A percentile compares a stretch with the other conserved stretches of the same genome.
These are phyloP conservation scores for Catunica adiposa DNA, from an alignment of 2,329 filamentous ascomycete species.

Conservation along the genomic window DNA sequence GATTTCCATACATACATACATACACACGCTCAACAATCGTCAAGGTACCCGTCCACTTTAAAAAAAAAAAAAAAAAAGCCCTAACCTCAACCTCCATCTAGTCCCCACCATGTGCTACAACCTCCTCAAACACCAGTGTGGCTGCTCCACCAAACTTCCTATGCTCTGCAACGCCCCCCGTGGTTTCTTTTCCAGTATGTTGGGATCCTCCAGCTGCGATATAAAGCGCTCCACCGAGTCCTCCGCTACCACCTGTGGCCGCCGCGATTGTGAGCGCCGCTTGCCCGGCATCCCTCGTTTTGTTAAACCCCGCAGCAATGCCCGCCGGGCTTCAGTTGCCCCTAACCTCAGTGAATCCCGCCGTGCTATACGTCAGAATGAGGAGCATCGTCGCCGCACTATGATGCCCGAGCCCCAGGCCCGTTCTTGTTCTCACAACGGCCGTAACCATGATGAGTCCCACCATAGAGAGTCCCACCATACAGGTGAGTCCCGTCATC, in stretches of 20 bases:
- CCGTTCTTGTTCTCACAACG: neutral
- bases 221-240: neutral
- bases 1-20: no score
- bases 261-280: constrained; percentile 3
- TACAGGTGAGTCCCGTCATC: neutral
- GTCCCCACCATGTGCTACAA: constrained; percentile 3
- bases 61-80: no score
- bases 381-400: neutral
- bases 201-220: neutral
- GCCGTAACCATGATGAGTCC: neutral
- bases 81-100: neutral
- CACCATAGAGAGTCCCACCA: neutral
- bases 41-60: no score
- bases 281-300: constrained; percentile 5
- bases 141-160: constrained; percentile 1
- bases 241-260: constrained; percentile 7
- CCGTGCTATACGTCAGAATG: neutral
- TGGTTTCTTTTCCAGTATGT: neutral
- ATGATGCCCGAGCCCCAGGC: neutral
- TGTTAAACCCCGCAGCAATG: neutral
- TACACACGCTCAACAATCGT: no score
- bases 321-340: neutral
- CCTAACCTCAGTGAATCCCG: neutral
- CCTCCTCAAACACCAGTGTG: constrained; percentile 3
- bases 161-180: constrained; percentile 1